A percentile compares a stretch with the other conserved stretches of the same genome.
phyloP scores from a whole-genome alignment of 352 stramenopile species.

The Pythium folliculosum region DNA sequence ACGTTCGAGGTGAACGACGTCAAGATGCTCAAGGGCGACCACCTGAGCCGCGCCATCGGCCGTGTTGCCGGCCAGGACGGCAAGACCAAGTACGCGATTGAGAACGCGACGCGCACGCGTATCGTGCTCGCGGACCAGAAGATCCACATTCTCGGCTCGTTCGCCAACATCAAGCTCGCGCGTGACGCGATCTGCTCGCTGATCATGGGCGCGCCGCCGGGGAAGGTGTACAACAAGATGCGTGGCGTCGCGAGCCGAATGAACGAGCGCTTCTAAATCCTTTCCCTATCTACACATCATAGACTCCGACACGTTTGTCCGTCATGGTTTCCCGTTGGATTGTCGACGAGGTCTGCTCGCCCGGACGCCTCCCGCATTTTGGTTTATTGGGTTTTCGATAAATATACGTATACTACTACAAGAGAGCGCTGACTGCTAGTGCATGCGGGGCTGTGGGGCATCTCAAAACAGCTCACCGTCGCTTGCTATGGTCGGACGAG shows the following conservation, averaged over 20 bases:
- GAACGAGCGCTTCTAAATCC: constrained; percentile 94
- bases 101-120: constrained; percentile 99
- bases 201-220: constrained; percentile 96
- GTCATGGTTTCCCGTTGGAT: background rate
- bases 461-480: constrained; percentile 9
- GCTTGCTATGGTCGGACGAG: constrained; percentile 6
- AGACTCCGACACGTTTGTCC: constrained; percentile 2
- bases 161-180: constrained; percentile 99
- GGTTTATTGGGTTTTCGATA: constrained; percentile 40
- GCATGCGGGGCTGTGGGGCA: too few relatives aligned
- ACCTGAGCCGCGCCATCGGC: constrained; percentile 98
- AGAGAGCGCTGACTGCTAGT: background rate
- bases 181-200: constrained; percentile 88
- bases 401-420: constrained; percentile 54
- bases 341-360: background rate
- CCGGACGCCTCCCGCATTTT: constrained; percentile 1
- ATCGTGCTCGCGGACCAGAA: constrained; percentile 99
- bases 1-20: constrained; percentile 99
- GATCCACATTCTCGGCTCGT: constrained; percentile 98
- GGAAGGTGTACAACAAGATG: constrained; percentile 99
- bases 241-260: constrained; percentile 98
- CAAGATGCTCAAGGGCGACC: constrained; percentile 97
- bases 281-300: constrained; percentile 11
- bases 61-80: constrained; percentile 98
- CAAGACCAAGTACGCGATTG: constrained; percentile 99